phyloP scores from a whole-genome alignment of 306 rosid species.

The Hylodesmum podocarpum region DNA sequence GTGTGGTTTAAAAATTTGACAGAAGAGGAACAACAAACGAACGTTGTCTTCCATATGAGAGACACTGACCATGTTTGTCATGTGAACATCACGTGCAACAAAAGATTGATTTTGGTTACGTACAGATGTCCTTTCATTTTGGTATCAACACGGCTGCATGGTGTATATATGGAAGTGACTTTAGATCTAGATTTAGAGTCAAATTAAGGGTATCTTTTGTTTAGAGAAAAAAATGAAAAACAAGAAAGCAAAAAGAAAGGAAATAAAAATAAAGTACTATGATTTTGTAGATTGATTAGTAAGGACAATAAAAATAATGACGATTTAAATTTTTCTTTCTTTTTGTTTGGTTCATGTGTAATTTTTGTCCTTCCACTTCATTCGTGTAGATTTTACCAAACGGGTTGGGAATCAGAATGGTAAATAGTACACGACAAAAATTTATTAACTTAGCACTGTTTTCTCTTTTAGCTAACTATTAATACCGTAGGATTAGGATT shows the following conservation, averaged over 20 bases:
- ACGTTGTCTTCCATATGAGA: conserved; percentile 41
- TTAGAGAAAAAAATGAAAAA: no score
- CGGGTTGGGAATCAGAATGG: neutral
- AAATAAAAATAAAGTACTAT: no score
- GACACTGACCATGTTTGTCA: conserved; percentile 42
- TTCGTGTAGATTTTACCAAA: conserved; percentile 20
- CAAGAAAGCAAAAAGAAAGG: no score
- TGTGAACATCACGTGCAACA: conserved; percentile 49
- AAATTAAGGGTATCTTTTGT: no score
- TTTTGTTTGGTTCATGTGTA: neutral
- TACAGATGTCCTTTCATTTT: neutral
- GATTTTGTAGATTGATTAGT: neutral
- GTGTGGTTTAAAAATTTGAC: conserved; percentile 20
- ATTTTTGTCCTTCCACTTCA: neutral
- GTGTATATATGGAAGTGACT: neutral
- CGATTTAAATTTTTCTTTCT: no score
- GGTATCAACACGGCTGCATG: neutral
- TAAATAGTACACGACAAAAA: neutral
- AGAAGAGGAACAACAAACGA: conserved; percentile 2
- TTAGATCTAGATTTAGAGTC: no score
- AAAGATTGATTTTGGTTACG: conserved; percentile 31
- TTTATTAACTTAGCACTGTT: neutral
- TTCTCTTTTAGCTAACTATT: neutral
- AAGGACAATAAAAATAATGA: no score
- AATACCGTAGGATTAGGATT: neutral